Percentiles rank a stretch among this genome's conserved stretches.
These are phyloP conservation scores for Scheffersomyces quercinus DNA, from an alignment of 1,139 yeast genomes.

Conservation along the genomic window DNA sequence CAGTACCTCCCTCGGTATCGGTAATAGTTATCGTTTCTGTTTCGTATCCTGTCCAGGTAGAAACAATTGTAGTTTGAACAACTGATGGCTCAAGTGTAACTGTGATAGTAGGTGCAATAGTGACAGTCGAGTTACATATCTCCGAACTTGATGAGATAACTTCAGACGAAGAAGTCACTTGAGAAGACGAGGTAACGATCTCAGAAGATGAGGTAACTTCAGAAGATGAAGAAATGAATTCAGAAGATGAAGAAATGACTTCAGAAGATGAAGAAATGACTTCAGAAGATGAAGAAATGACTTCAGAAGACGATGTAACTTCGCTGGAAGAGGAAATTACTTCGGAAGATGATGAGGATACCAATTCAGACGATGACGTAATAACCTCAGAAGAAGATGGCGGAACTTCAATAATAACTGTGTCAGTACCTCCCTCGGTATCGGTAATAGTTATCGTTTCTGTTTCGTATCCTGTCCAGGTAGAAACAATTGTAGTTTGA, in stretches of 20 bases:
- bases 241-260: background rate
- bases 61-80: no score
- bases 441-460: no score
- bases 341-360: background rate
- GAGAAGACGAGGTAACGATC: no score
- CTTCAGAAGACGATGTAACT: background rate
- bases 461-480: no score
- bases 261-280: background rate
- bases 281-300: background rate
- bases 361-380: background rate
- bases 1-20: no score
- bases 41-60: no score
- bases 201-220: background rate
- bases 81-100: no score
- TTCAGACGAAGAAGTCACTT: background rate
- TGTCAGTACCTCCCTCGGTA: no score
- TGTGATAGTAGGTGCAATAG: no score
- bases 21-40: no score
- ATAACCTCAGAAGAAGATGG: background rate
- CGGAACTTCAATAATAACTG: background rate
- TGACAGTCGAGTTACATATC: background rate
- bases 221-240: background rate
- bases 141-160: background rate
- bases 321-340: background rate
- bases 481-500: no score